A percentile compares a stretch with the other conserved stretches of the same genome.
Evolutionary conservation across 1,139 yeast genomes (phyloP).

Genomic region (Tardiomyces depauwii): DNA sequence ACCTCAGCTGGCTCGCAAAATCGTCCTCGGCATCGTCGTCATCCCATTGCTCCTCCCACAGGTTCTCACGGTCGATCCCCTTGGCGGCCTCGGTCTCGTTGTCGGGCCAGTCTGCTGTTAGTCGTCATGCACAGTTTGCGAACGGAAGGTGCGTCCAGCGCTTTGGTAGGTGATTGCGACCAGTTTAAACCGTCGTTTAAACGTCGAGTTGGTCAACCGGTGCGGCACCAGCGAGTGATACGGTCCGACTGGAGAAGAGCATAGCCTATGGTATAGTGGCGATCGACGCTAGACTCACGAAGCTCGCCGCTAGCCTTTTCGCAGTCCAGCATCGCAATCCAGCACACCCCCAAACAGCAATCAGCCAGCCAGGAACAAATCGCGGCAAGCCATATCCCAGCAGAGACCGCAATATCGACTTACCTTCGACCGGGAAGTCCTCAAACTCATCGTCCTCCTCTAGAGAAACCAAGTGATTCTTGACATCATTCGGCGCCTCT

Average conservation of each 20-base stretch:
- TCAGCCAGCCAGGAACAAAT: too few relatives aligned
- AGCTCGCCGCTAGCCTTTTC: too few relatives aligned
- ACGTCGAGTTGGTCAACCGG: too few relatives aligned
- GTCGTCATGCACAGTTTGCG: not conserved
- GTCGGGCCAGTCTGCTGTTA: conserved; percentile 37
- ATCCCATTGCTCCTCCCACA: conserved; percentile 97
- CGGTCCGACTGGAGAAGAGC: too few relatives aligned
- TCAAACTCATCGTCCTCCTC: conserved; percentile 95
- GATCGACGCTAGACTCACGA: too few relatives aligned
- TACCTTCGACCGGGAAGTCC: conserved; percentile 81
- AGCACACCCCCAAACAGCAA: too few relatives aligned
- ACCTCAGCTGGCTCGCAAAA: conserved; percentile 55
- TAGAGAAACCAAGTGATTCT: conserved; percentile 38
- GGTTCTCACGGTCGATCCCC: conserved; percentile 34
- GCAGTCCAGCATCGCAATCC: too few relatives aligned
- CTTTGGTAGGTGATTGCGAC: too few relatives aligned
- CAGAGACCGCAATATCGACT: conserved; percentile 22
- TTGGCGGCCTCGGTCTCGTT: conserved; percentile 33
- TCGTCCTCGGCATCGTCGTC: conserved; percentile 83
- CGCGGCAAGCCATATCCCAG: too few relatives aligned
- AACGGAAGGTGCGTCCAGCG: too few relatives aligned
- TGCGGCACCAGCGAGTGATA: not conserved
- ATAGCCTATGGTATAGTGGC: too few relatives aligned
- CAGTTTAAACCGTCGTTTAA: too few relatives aligned
- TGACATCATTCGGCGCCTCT: conserved; percentile 5